Percentiles rank a stretch among this genome's conserved stretches.
phyloP scores from a whole-genome alignment of 129 eudicot species.

The Solidago caesia region DNA sequence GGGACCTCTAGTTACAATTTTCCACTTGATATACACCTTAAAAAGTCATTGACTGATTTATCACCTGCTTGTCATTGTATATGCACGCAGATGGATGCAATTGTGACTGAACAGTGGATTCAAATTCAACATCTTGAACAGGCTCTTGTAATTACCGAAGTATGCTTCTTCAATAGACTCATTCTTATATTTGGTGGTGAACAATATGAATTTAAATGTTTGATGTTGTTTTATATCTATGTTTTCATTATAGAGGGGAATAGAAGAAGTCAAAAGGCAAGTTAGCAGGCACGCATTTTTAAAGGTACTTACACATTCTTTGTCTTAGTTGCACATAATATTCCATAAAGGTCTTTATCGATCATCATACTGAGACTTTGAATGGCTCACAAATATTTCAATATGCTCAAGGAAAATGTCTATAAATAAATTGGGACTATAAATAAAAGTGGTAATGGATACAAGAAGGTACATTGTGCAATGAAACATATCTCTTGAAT shows the following conservation, averaged over 20 bases:
- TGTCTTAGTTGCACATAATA: slow-evolving; percentile 3
- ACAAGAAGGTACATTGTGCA: no score
- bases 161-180: slow-evolving; percentile 25
- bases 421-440: no score
- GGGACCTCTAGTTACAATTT: background rate
- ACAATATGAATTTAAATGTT: background rate
- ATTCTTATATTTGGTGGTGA: slow-evolving; percentile 13
- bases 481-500: no score
- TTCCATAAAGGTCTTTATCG: background rate
- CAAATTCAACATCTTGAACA: slow-evolving; percentile 91
- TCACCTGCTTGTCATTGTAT: slow-evolving; percentile 3
- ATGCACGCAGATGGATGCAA: slow-evolving; percentile 51
- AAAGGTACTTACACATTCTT: slow-evolving; percentile 45
- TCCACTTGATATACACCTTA: background rate
- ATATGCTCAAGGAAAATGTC: no score
- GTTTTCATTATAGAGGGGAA: slow-evolving; percentile 41
- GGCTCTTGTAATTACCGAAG: slow-evolving; percentile 75
- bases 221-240: slow-evolving; percentile 12
- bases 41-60: background rate
- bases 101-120: slow-evolving; percentile 87
- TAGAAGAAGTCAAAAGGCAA: slow-evolving; percentile 36
- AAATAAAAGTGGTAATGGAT: no score
- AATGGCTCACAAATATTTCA: no score
- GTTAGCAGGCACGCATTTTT: slow-evolving; percentile 49
- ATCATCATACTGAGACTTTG: background rate